A percentile compares a stretch with the other conserved stretches of the same genome.
These are phyloP conservation scores for Chlorophyllum brunneum DNA, from an alignment of 768 basidiomycete species.

Conservation along the genomic window DNA sequence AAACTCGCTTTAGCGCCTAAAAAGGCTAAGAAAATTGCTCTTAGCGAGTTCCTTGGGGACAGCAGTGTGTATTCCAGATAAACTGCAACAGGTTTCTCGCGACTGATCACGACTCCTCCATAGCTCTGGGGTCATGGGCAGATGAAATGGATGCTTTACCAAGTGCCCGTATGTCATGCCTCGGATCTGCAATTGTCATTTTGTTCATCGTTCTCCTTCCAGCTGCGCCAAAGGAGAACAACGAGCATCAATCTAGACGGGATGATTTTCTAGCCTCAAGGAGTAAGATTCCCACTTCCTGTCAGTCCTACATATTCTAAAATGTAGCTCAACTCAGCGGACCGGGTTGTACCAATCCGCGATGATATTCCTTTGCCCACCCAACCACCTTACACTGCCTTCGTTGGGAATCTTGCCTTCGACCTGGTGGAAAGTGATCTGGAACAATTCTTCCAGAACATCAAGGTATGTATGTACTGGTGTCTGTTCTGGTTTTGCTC, in stretches of 20 bases:
- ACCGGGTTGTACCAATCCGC: constrained; percentile 50
- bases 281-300: constrained; percentile 37
- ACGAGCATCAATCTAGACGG: constrained; percentile 47
- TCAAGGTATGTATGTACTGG: constrained; percentile 41
- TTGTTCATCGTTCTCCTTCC: constrained; percentile 10
- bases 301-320: constrained; percentile 12
- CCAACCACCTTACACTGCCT: constrained; percentile 93
- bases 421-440: constrained; percentile 86
- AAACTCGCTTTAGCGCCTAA: constrained; percentile 62
- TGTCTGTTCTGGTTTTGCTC: background rate
- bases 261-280: constrained; percentile 66
- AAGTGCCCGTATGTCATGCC: constrained; percentile 74
- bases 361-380: constrained; percentile 97
- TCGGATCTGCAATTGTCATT: background rate
- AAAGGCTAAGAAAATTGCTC: constrained; percentile 88
- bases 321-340: constrained; percentile 42
- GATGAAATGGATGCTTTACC: constrained; percentile 97
- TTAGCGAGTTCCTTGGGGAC: constrained; percentile 92
- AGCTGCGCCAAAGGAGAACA: constrained; percentile 72
- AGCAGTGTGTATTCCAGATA: constrained; percentile 51
- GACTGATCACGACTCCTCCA: constrained; percentile 17
- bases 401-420: constrained; percentile 92
- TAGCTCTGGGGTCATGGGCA: constrained; percentile 94
- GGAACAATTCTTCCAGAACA: constrained; percentile 70
- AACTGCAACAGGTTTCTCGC: constrained; percentile 13